phyloP scores from a whole-genome alignment of 768 basidiomycete species.

The Lanmaoa pseudosensibilis region DNA sequence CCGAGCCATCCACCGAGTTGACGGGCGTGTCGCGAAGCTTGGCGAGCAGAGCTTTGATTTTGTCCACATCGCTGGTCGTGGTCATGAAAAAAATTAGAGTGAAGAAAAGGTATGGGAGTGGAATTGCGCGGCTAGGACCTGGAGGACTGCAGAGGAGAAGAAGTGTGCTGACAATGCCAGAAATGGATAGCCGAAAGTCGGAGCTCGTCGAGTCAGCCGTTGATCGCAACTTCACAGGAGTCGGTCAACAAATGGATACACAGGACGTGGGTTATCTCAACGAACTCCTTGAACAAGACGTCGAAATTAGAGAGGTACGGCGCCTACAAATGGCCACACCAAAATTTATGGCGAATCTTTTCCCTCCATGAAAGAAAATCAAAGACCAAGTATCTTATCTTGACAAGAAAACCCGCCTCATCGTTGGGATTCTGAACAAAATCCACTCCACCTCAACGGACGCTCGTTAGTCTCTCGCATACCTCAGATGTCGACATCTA shows the following conservation, averaged over 20 bases:
- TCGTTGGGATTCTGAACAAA: slow-evolving; percentile 75
- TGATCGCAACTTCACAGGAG: background rate
- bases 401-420: slow-evolving; percentile 71
- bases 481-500: slow-evolving; percentile 9
- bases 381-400: slow-evolving; percentile 72
- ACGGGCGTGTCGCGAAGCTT: slow-evolving; percentile 59
- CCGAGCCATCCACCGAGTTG: slow-evolving; percentile 47
- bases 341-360: slow-evolving; percentile 1
- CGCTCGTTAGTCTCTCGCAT: slow-evolving; percentile 46
- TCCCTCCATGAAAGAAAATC: slow-evolving; percentile 58
- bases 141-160: background rate
- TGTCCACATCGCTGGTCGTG: slow-evolving; percentile 25
- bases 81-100: slow-evolving; percentile 23
- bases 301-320: slow-evolving; percentile 63
- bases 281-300: slow-evolving; percentile 58
- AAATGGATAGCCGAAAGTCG: slow-evolving; percentile 12
- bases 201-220: slow-evolving; percentile 9
- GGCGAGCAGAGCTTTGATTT: slow-evolving; percentile 51
- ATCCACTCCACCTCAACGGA: slow-evolving; percentile 71
- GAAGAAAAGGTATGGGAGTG: background rate
- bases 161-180: background rate
- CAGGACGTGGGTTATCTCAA: slow-evolving; percentile 58
- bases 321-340: background rate
- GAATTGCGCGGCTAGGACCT: background rate
- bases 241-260: slow-evolving; percentile 48